Base-by-base conservation (phyloP, 176 grass and related monocot species). In the Aegilops umbellulata region DNA sequence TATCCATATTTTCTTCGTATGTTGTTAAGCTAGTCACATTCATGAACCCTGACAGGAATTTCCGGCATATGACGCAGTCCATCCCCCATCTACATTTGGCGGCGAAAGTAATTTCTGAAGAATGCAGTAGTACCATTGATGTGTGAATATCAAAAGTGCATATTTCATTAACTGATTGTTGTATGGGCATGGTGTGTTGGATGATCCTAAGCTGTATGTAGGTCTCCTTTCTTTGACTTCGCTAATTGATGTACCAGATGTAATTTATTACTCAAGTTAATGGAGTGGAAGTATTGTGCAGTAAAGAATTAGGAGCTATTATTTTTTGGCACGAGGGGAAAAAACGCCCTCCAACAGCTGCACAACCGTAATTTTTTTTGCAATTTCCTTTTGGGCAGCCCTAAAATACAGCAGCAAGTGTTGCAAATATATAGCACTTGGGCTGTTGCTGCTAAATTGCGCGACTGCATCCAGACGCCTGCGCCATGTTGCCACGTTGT, bases 51-150 rank as follows among this genome's bases (percentile, higher is more conserved):
- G 71, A 47, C 90, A 91, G 90, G 86, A 91, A 85, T 81, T 85
- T 85, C 42, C 82, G 44, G 70, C 77, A 41, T 91, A 82, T 22
- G 86, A 39, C 0, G 5, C 82, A 35, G 90, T 77, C 60, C 86
- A 91, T 24, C 82, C 82, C 55, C 90, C 81, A 34, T 69, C 85
- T 0, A 61, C 79, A 78, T 91, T 91, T 77, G 82, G 53, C 22
- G 82, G 32, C 51, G 86, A 72, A 81, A 82, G 77, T 57, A 81
- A 88, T 77, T 91, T 91, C 82, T 88, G 82, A 91, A 82, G 86
- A 80, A 69, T 42, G 51, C 49, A 51, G 47, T 38, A 53, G 76
- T 65, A 62, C 10, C 60, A 88, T 84, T 69, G 36, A 62, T 80
- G 6, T 84, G 76, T 84, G 63, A 81, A 85, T 80, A 87, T 62